Base-by-base conservation (phyloP, 192 early-diverging fungal species). In the Coemansia sp. region DNA sequence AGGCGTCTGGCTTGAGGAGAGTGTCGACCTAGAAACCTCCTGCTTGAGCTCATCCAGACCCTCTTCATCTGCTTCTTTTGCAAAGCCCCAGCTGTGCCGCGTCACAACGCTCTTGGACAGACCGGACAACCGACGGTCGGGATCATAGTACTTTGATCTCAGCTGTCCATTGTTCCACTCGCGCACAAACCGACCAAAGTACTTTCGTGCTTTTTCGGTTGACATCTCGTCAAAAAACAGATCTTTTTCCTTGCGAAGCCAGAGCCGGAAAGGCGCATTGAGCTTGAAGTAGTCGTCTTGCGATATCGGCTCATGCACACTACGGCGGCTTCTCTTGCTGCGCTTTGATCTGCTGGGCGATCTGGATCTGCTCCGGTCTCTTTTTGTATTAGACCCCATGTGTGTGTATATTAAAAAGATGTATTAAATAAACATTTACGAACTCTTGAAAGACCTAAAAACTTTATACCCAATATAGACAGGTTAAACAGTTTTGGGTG, bases 151-250 rank as follows among this genome's bases (percentile, higher is more conserved):
- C 42, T 65, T 82, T 78, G 87, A 80, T 49, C 88, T 80, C 18
- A 93, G 69, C 48, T 86, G 83, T 34, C 82, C 88, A 40, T 84
- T 72, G 73, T 96, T 96, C 94, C 94, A 96, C n/a, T 84, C 83
- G 18, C 84, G 88, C 55, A 92, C 91, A 82, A 96, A 96, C 38
- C 92, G 94, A 6, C 67, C 84, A 81, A 97, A 97, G 45, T 91
- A 89, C 32, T 74, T 66, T 0, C 88, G 83, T 0, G 91, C 74
- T 17, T 94, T 88, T 12, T 87, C 85, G 0, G 90, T 83, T 6
- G 68, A 61, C 57, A 97, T 71, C 50, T 95, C 92, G 59, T 89
- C 86, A 75, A 94, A 89, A 68, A 88, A 94, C 72, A 86, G 83
- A 54, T 84, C 76, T 67, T 90, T 90, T 28, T 86, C 68, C 60